Evolutionary conservation across 2,329 filamentous ascomycete genomes (phyloP), one percentile per base, ranked within the genome.

Genomic region (Cladophialophora exuberans): DNA sequence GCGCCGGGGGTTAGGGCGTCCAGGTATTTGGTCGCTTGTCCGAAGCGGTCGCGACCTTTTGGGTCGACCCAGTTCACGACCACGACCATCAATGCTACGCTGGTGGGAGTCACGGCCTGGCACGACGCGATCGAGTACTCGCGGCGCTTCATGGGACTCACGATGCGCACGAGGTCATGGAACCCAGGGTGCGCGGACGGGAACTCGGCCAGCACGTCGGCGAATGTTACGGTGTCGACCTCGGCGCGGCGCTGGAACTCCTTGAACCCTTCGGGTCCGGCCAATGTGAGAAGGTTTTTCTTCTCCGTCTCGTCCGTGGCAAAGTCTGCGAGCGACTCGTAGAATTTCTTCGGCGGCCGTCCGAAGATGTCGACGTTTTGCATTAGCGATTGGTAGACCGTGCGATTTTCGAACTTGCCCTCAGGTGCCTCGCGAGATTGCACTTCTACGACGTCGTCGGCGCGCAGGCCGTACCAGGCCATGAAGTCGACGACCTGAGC

Each of bases 91-190:
- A 99, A 84, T 6, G 92, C 84, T 55, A 99, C 91, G n/a, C 84
- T 86, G 68, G 79, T 92, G 17, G 94, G 92, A 0, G 90, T 92
- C 35, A 97, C 93, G 66, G 93, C 90, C 76, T 99, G 94, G 52
- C 91, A 94, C 2, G 94, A 97, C 17, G 94, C 94, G 64, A 99
- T 97, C n/a, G 90, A 96, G 82, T 99, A 99, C 76, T 99, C 94
- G 67, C 94, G 85, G 58, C 94, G 89, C 83, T 99, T 99, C 79
- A 96, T 86, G 10, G 94, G 93, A 62, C 81, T 83, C 62, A 99
- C 88, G 59, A 99, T 90, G 67, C 86, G 87, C 61, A 89, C 83
- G 54, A 99, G 87, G 65, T 97, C 91, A 69, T 91, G 84, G 84
- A 97, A 94, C 56, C 79, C 79, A 4, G 93, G 94, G 66, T 87